Evolutionary conservation across 176 grass and related monocot genomes (phyloP).

Genomic region (Triticum monococcum): DNA sequence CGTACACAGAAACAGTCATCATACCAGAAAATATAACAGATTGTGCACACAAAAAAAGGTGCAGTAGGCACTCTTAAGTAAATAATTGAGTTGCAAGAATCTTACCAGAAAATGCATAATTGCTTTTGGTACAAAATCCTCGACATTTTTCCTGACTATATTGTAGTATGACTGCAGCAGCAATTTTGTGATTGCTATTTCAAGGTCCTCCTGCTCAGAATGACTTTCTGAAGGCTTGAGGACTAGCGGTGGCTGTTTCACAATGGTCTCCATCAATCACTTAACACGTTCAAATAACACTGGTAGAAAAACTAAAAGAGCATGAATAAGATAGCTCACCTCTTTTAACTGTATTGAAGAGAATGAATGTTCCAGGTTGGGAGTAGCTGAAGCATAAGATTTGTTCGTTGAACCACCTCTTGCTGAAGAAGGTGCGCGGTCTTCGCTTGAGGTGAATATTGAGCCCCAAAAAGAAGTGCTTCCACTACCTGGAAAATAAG

Average conservation of each 20-base stretch:
- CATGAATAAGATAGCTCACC: constrained; percentile 38
- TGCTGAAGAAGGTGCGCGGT: constrained; percentile 50
- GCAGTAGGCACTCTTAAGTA: neutral
- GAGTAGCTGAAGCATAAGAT: constrained; percentile 41
- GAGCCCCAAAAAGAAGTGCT: constrained; percentile 74
- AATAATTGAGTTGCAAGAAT: neutral
- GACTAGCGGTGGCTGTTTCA: constrained; percentile 74
- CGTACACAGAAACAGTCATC: neutral
- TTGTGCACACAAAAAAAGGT: neutral
- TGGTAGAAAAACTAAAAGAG: neutral
- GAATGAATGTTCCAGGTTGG: constrained; percentile 60
- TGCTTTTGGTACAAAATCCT: constrained; percentile 92
- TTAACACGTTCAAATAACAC: constrained; percentile 10
- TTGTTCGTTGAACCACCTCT: constrained; percentile 63
- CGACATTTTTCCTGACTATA: constrained; percentile 96
- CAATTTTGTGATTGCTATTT: constrained; percentile 96
- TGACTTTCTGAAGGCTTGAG: constrained; percentile 91
- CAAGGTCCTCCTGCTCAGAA: constrained; percentile 92
- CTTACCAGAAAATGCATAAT: constrained; percentile 97
- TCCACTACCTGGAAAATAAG: constrained; percentile 56
- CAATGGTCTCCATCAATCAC: constrained; percentile 35
- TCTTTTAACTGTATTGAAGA: constrained; percentile 85
- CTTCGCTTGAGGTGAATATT: constrained; percentile 82
- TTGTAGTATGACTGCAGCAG: constrained; percentile 98
- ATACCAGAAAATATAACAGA: too few relatives aligned